A percentile compares a stretch with the other conserved stretches of the same genome.
These are phyloP conservation scores for Agrostemma githago DNA, from an alignment of 148 eudicot genomes.

Conservation along the genomic window DNA sequence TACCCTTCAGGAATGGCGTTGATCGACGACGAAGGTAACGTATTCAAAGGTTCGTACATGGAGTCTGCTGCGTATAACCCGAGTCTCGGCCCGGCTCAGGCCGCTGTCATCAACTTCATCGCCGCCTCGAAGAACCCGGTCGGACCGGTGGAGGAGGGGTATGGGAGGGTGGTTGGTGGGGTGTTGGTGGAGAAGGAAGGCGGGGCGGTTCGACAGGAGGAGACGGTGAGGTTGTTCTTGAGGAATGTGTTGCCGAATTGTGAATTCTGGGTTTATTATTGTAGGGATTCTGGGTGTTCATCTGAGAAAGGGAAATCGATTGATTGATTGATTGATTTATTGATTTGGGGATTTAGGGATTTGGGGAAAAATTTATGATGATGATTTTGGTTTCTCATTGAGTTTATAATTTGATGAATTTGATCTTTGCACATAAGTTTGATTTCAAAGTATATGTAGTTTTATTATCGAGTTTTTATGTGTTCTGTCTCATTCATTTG, in stretches of 20 bases:
- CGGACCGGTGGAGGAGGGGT: constrained; percentile 40
- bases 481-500: too few species aligned
- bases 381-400: too few species aligned
- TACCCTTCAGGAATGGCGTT: constrained; percentile 69
- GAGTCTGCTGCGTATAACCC: constrained; percentile 97
- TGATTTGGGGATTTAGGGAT: not conserved
- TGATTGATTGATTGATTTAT: not conserved
- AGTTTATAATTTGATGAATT: too few species aligned
- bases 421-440: too few species aligned
- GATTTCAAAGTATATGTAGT: too few species aligned
- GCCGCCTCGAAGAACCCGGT: constrained; percentile 41
- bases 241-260: constrained; percentile 53
- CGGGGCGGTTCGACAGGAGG: constrained; percentile 60
- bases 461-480: too few species aligned
- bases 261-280: constrained; percentile 51
- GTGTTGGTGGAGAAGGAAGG: constrained; percentile 74
- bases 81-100: constrained; percentile 79
- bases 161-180: constrained; percentile 49
- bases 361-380: too few species aligned
- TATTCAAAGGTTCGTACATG: constrained; percentile 62
- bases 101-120: constrained; percentile 64
- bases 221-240: constrained; percentile 58
- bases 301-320: not conserved
- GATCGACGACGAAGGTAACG: constrained; percentile 47
- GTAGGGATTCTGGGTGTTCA: constrained; percentile 19